Base-by-base conservation (phyloP, 768 basidiomycete species). In the Boletus speciosus region DNA sequence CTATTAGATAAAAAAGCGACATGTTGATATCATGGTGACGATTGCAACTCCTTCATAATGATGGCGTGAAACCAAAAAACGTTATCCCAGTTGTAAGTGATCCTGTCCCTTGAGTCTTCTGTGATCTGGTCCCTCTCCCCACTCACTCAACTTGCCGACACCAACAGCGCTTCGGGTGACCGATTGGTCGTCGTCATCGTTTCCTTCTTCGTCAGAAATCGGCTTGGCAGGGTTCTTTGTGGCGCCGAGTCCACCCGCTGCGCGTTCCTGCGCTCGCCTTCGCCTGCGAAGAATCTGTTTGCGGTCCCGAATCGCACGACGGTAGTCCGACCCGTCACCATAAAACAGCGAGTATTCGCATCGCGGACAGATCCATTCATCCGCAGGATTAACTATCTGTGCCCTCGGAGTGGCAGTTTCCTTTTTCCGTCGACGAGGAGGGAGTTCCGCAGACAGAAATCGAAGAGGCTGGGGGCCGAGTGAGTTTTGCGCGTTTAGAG, bases 291-390 rank as follows among this genome's bases (percentile, higher is more conserved):
- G 74, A 44, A 94, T 86, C 78, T 86, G 87, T 75, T 90, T 91
- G 56, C 93, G 73, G 59, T 78, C 84, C 70, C 83, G 74, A 55
- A 93, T 74, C 40, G 85, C 86, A 42, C 78, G 75, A 58, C 81
- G 76, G 68, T 88, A 86, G 51, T 76, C 80, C 50, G 72, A 54
- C 38, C 88, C 88, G 47, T 88, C 86, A n/a, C 93, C 92, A 67
- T 88, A 98, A 70, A 96, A 95, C 52, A 98, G 66, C 54, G 84
- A 78, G 68, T 93, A 95, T 73, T 98, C 96, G 76, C 96, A 98
- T 63, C 88, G 90, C 57, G 88, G 82, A 68, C 96, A 98, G 54
- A 98, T 86, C 87, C 91, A 97, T 69, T 98, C 96, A 23, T 97
- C 93, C 34, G 72, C 78, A 8, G 85, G 83, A 54, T 82, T 78